These are phyloP conservation scores for Pleodorina starrii DNA, from an alignment of 139 green algal genomes.

Conservation along the genomic window DNA sequence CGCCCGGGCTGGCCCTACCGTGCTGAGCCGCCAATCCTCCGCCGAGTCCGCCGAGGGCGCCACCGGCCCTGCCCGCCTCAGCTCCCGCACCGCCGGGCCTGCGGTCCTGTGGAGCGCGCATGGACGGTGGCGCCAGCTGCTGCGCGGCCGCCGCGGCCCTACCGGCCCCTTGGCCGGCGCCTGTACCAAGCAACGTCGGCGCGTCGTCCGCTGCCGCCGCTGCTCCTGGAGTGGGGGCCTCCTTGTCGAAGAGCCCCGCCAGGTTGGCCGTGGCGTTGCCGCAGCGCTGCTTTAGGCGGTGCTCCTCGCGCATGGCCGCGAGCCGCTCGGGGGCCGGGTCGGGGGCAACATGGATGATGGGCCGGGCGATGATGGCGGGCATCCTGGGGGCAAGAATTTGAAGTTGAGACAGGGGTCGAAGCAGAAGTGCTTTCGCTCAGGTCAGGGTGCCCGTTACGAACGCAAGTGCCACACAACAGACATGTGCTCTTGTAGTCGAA, in stretches of 20 bases:
- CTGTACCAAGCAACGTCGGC: not conserved
- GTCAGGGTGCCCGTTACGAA: too few species aligned
- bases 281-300: conserved; percentile 15
- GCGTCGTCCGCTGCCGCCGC: not conserved
- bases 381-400: too few species aligned
- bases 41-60: not conserved
- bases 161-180: not conserved
- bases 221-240: not conserved
- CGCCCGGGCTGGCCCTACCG: not conserved
- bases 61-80: not conserved
- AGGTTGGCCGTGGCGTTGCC: conserved; percentile 23
- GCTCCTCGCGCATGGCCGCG: conserved; percentile 3
- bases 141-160: not conserved
- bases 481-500: too few species aligned
- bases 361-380: conserved; percentile 7
- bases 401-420: too few species aligned
- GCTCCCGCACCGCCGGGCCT: not conserved
- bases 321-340: not conserved
- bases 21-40: too few species aligned
- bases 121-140: not conserved
- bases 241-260: not conserved
- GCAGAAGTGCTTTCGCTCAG: too few species aligned
- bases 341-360: conserved; percentile 4
- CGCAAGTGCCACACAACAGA: too few species aligned
- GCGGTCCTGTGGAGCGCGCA: not conserved